A percentile compares a stretch with the other conserved stretches of the same genome.
phyloP scores from a whole-genome alignment of 192 early-diverging fungal species.

The Dispira simplex region DNA sequence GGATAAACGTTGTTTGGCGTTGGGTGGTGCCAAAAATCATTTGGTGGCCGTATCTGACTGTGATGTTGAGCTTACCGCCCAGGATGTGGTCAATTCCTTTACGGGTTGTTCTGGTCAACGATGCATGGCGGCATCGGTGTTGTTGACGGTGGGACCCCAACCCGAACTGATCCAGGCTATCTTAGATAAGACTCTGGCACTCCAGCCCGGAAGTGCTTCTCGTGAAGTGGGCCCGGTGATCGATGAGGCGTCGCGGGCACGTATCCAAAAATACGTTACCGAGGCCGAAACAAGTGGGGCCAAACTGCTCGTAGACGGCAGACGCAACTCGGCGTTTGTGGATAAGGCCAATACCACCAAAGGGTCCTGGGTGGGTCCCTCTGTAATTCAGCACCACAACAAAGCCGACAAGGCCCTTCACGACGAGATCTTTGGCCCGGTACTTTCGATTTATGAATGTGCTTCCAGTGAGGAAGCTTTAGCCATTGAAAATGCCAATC shows the following conservation, averaged over 20 bases:
- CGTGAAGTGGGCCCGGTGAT: conserved; percentile 63
- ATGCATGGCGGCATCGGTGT: conserved; percentile 62
- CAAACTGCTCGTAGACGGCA: conserved; percentile 55
- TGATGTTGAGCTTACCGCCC: conserved; percentile 59
- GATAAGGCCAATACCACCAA: conserved; percentile 16
- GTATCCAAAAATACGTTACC: conserved; percentile 45
- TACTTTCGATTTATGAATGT: conserved; percentile 45
- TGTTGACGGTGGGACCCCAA: conserved; percentile 53
- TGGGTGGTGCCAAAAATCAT: conserved; percentile 66
- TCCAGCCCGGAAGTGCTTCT: conserved; percentile 34
- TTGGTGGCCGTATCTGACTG: conserved; percentile 64
- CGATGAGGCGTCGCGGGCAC: conserved; percentile 38
- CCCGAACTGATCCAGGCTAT: conserved; percentile 43
- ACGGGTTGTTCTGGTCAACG: conserved; percentile 65
- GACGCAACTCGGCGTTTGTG: conserved; percentile 21
- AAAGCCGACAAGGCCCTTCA: conserved; percentile 43
- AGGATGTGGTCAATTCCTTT: conserved; percentile 60
- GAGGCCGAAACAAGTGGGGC: conserved; percentile 35
- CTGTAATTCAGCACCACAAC: conserved; percentile 42
- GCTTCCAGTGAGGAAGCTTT: conserved; percentile 42
- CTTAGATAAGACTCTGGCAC: conserved; percentile 33
- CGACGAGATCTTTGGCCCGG: conserved; percentile 75
- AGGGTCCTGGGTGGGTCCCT: conserved; percentile 64
- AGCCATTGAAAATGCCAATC: conserved; percentile 54
- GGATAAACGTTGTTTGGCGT: conserved; percentile 55